Conservation (phyloP, 371 early-diverging fungal species). For the Lichtheimia ornata region DNA sequence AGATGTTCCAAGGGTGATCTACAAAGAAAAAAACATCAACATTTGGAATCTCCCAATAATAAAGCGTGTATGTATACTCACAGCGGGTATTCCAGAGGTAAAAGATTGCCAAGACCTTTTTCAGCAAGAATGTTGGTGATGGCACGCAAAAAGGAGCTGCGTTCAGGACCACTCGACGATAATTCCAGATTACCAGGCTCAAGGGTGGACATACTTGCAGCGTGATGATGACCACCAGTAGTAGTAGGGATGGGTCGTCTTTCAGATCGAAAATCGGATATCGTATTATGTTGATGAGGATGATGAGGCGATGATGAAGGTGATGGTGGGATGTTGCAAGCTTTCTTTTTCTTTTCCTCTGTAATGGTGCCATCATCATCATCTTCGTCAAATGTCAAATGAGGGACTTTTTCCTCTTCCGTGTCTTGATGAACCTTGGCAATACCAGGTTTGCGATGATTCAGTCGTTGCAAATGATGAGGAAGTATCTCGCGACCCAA, state of each 20-base stretch:
- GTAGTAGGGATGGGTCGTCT: slow-evolving; percentile 3
- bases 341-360: too few species aligned
- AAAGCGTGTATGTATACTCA: slow-evolving; percentile 28
- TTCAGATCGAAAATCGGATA: slow-evolving; percentile 12
- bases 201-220: too few species aligned
- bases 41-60: too few species aligned
- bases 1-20: slow-evolving; percentile 81
- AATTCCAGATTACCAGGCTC: slow-evolving; percentile 21
- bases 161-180: slow-evolving; percentile 28
- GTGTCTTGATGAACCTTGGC: too few species aligned
- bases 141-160: slow-evolving; percentile 74
- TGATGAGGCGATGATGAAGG: background rate
- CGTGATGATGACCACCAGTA: too few species aligned
- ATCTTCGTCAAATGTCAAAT: slow-evolving; percentile 33
- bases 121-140: slow-evolving; percentile 78
- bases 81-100: slow-evolving; percentile 79
- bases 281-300: slow-evolving; percentile 12
- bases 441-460: too few species aligned
- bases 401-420: slow-evolving; percentile 19
- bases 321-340: too few species aligned
- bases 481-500: slow-evolving; percentile 48
- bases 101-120: slow-evolving; percentile 57
- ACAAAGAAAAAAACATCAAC: slow-evolving; percentile 12
- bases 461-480: background rate
- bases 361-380: slow-evolving; percentile 2